Evolutionary conservation across 768 basidiomycete genomes (phyloP).

Genomic region (Cystoderma amianthinum): DNA sequence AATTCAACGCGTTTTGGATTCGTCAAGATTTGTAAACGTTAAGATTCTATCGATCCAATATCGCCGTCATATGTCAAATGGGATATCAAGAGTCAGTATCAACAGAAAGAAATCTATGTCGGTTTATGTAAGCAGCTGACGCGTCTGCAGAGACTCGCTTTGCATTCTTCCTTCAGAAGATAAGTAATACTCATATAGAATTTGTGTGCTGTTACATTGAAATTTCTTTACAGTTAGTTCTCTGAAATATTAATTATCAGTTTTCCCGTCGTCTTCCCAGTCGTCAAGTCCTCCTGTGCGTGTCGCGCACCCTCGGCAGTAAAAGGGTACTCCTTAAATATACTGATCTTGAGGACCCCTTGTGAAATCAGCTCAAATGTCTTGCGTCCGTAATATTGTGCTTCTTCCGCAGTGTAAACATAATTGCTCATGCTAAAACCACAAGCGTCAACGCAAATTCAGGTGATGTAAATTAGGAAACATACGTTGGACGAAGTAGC

Average conservation of each 20-base stretch:
- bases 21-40: too few relatives aligned
- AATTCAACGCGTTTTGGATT: too few relatives aligned
- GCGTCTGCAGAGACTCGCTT: too few relatives aligned
- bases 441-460: conserved; percentile 1
- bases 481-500: conserved; percentile 69
- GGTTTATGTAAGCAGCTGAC: too few relatives aligned
- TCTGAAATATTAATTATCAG: conserved; percentile 67
- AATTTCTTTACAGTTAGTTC: too few relatives aligned
- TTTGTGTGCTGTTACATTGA: too few relatives aligned
- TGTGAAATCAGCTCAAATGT: conserved; percentile 55
- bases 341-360: conserved; percentile 56
- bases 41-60: too few relatives aligned
- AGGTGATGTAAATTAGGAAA: conserved; percentile 4
- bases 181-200: too few relatives aligned
- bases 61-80: too few relatives aligned
- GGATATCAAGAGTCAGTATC: too few relatives aligned
- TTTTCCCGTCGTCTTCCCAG: conserved; percentile 82
- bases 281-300: conserved; percentile 72
- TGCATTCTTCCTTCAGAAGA: too few relatives aligned
- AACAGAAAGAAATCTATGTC: too few relatives aligned
- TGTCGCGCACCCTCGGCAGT: conserved; percentile 70
- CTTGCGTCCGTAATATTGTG: conserved; percentile 52
- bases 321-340: conserved; percentile 80
- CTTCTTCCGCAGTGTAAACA: conserved; percentile 67
- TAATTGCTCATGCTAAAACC: conserved; percentile 61